Conservation (phyloP, 2,329 filamentous ascomycete genomes). For the Calonectria pseudoreteaudii region DNA sequence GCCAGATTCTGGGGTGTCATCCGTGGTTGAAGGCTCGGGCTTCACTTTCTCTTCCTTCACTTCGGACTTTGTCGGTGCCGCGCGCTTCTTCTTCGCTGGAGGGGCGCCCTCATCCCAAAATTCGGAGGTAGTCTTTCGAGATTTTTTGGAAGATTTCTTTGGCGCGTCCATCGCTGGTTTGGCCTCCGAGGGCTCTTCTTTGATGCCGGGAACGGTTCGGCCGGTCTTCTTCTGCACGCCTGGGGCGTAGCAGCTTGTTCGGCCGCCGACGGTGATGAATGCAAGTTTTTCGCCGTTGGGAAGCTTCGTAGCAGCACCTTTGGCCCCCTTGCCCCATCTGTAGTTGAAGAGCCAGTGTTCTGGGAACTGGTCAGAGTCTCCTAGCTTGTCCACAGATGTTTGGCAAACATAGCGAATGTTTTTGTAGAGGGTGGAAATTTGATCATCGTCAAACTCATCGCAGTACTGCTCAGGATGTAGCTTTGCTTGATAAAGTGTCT, state of each 20-base stretch:
- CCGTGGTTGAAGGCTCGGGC: constrained; percentile 16
- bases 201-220: constrained; percentile 53
- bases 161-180: constrained; percentile 36
- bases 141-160: constrained; percentile 41
- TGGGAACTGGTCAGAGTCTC: constrained; percentile 87
- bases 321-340: constrained; percentile 91
- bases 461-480: constrained; percentile 95
- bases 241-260: constrained; percentile 91
- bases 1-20: constrained; percentile 29
- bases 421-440: constrained; percentile 78
- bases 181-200: constrained; percentile 54
- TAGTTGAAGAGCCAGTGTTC: constrained; percentile 89
- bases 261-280: constrained; percentile 88
- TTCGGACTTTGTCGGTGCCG: constrained; percentile 32
- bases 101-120: constrained; percentile 38
- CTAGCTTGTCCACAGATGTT: constrained; percentile 81
- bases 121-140: constrained; percentile 38
- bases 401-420: constrained; percentile 83
- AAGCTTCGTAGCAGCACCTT: constrained; percentile 72
- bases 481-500: constrained; percentile 88
- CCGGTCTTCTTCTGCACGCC: constrained; percentile 84
- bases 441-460: constrained; percentile 79
- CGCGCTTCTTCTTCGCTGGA: constrained; percentile 44
- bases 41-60: constrained; percentile 40
- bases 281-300: constrained; percentile 88